These are phyloP conservation scores for Hypoxylon sp. DNA, from an alignment of 2,329 filamentous ascomycete genomes.

Conservation along the genomic window DNA sequence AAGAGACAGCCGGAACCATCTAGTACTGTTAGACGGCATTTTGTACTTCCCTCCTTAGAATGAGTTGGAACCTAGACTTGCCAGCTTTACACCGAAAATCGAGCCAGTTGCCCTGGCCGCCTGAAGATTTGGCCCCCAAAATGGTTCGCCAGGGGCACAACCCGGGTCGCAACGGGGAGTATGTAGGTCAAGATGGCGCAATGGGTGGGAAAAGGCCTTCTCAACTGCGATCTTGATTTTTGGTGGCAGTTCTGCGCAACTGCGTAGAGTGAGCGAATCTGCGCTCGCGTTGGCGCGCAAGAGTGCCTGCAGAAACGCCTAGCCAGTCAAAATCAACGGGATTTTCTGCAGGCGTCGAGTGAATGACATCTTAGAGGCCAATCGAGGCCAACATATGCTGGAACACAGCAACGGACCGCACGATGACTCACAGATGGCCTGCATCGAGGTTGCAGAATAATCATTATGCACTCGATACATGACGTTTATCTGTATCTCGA, in stretches of 20 bases:
- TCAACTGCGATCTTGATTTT: conserved; percentile 42
- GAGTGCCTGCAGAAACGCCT: conserved; percentile 37
- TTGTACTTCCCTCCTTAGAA: conserved; percentile 48
- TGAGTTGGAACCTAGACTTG: conserved; percentile 38
- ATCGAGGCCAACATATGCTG: conserved; percentile 22
- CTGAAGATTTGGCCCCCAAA: conserved; percentile 37
- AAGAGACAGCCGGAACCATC: conserved; percentile 36
- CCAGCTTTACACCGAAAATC: conserved; percentile 50
- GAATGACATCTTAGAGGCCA: conserved; percentile 22
- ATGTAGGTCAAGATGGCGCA: conserved; percentile 36
- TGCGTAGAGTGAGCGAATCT: conserved; percentile 37
- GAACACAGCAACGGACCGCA: conserved; percentile 29
- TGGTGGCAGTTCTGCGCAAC: conserved; percentile 41
- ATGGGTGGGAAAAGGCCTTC: conserved; percentile 18
- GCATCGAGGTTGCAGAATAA: conserved; percentile 41
- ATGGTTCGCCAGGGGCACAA: conserved; percentile 28
- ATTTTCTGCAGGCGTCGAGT: conserved; percentile 25
- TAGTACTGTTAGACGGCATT: conserved; percentile 42
- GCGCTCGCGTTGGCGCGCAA: conserved; percentile 41
- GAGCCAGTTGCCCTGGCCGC: conserved; percentile 24
- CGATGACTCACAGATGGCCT: conserved; percentile 48
- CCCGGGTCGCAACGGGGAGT: conserved; percentile 32
- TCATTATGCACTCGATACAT: conserved; percentile 42
- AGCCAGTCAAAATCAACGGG: conserved; percentile 30
- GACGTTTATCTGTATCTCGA: conserved; percentile 39